Evolutionary conservation across 148 eudicot genomes (phyloP), one percentile per base, ranked within the genome.

Genomic region (Chenopodium album): DNA sequence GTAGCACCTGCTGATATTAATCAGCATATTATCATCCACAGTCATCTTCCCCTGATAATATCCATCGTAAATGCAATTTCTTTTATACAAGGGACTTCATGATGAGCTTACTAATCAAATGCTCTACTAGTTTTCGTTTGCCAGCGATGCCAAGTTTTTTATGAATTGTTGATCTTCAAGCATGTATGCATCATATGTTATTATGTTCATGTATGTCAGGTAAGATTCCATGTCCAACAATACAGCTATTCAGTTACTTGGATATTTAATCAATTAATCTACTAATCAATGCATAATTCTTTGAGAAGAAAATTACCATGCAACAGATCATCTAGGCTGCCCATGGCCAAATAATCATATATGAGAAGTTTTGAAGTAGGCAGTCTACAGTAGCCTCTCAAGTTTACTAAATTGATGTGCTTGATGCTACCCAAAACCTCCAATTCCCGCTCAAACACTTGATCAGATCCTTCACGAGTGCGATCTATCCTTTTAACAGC

Each of bases 381-480:
- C 56, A 94, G 87, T 79, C 97, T 89, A 84, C 99, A 95, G 66
- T 95, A 95, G 29, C 99, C 99, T 89, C 99, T 87, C 81, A 95
- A 88, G 83, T 94, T 95, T 12, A 92, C 99, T 56, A 95, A 87
- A 81, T 95, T 94, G 56, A 92, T 94, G 87, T 95, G 99, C 79
- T 95, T 92, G 76, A 95, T 86, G 84, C 97, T 95, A 26, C 99
- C 99, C 77, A 95, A 89, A 50, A 95, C 88, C 86, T 94, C 99
- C 82, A 95, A 84, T 84, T 95, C 99, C 76, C 94, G 85, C 83
- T 95, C 99, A 81, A 95, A 95, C 17, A 86, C 92, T 87, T 88
- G 89, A 82, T 94, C 95, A 41, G 90, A 94, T 72, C 97, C 95
- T 89, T 92, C 92, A 76, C 94, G 93, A 74, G 84, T 84, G 31